Base-by-base conservation (phyloP, 495 filamentous ascomycete species). In the Neurospora africana region DNA sequence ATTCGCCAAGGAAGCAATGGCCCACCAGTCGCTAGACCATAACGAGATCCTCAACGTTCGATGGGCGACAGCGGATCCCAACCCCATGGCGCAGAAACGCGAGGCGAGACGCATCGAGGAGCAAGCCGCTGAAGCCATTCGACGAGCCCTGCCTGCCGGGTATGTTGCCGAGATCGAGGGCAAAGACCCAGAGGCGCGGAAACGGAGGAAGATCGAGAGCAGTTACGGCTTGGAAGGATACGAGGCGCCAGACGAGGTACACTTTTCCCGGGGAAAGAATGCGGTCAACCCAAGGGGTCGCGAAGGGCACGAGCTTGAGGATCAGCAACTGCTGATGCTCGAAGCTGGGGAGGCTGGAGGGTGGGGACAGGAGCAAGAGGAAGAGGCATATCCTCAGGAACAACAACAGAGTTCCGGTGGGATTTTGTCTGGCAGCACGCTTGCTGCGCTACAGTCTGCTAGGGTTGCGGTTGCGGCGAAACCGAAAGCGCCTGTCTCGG, bases 51-150 rank as follows among this genome's bases (percentile, higher is more conserved):
- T 99, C 2, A 99, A 99, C 77, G 95, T 99, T 19, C 86, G 96
- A 41, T 99, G 96, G 96, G 95, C 96, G 30, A 98, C 95, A 0
- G 91, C 91, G 4, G 96, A 99, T 79, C 96, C 96, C 23, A 99
- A 99, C 74, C 96, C 96, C 0, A 88, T 93, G 86, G 93, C 95
- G 11, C 94, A 97, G 80, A 95, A 95, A 74, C 88, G 96, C 40
- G 96, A 99, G 78, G 94, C 92, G 23, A 85, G 92, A 40, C 85
- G 90, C 21, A 89, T 99, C 69, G 96, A 99, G 81, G 96, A 99
- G 80, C 95, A 98, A 81, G 96, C 96, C n/a, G 96, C 95, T 0
- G 96, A 98, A 78, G 96, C 96, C 11, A 93, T 99, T 44, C 85
- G 96, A 30, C 85, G 90, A 47, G 95, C 96, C 8, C 82, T 99